A percentile compares a stretch with the other conserved stretches of the same genome.
phyloP scores from a whole-genome alignment of 768 basidiomycete species.

The Mycena indigotica region DNA sequence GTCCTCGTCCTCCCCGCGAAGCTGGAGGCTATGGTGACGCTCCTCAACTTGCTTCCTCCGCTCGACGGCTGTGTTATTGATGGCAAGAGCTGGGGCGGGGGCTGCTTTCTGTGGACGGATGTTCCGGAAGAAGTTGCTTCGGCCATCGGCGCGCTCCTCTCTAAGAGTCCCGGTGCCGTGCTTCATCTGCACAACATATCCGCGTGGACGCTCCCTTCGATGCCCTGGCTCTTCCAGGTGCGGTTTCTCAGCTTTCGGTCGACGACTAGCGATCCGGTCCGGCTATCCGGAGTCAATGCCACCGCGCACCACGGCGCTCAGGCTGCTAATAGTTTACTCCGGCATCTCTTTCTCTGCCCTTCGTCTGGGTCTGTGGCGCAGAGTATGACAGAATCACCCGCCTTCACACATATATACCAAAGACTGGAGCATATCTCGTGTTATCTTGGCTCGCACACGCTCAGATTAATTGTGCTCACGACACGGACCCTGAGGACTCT shows the following conservation, averaged over 20 bases:
- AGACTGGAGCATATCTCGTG: not conserved
- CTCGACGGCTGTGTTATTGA: not conserved
- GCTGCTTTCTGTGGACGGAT: not conserved
- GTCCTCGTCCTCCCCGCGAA: not conserved
- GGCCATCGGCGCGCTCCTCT: not conserved
- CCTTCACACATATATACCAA: too few species aligned
- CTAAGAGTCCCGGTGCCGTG: not conserved
- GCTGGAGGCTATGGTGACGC: not conserved
- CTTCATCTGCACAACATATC: not conserved
- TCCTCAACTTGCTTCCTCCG: not conserved
- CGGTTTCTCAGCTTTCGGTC: not conserved
- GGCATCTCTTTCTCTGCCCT: too few species aligned
- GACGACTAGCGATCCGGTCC: too few species aligned
- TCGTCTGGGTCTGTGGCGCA: too few species aligned
- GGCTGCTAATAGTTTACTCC: too few species aligned
- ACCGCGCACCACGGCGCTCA: too few species aligned
- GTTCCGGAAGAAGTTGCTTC: not conserved
- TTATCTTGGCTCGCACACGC: not conserved
- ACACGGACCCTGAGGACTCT: not conserved
- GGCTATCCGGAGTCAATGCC: too few species aligned
- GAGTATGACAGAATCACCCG: too few species aligned
- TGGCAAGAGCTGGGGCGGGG: not conserved
- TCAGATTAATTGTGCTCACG: not conserved
- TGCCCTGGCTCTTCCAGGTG: not conserved
- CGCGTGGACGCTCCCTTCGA: not conserved